Percentiles rank a stretch among this genome's conserved stretches.
These are phyloP conservation scores for Papilionanthe hybrid DNA, from an alignment of 116 monocot genomes.

Conservation along the genomic window DNA sequence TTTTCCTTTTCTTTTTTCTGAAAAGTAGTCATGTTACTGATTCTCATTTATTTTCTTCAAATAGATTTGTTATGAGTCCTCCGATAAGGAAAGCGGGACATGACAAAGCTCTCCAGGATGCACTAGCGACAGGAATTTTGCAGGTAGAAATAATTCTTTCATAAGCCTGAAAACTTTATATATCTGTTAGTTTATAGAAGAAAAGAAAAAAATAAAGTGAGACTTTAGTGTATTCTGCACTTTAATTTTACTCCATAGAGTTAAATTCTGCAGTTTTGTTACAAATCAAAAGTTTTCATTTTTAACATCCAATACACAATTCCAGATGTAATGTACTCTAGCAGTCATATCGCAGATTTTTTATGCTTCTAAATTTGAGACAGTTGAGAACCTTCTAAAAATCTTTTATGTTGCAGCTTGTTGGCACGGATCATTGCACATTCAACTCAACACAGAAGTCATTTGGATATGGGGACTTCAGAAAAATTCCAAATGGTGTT, in stretches of 20 bases:
- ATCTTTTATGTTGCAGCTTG: slow-evolving; percentile 53
- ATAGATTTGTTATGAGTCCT: slow-evolving; percentile 98
- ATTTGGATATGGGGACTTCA: slow-evolving; percentile 78
- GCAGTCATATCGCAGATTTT: neutral
- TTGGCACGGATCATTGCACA: slow-evolving; percentile 95
- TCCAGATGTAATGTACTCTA: too few relatives aligned
- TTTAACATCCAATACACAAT: too few relatives aligned
- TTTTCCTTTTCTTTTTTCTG: neutral
- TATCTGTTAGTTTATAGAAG: too few relatives aligned
- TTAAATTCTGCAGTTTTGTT: too few relatives aligned
- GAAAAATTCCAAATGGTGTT: slow-evolving; percentile 97
- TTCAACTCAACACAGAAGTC: slow-evolving; percentile 96
- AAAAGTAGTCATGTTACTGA: neutral
- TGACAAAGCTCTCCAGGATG: slow-evolving; percentile 82
- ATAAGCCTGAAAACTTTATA: neutral
- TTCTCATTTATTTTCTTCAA: slow-evolving; percentile 5
- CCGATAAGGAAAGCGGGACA: slow-evolving; percentile 86
- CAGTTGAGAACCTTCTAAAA: neutral
- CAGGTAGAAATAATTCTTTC: slow-evolving; percentile 44
- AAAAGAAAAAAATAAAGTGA: too few relatives aligned
- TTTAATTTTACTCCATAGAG: too few relatives aligned
- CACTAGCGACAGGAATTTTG: slow-evolving; percentile 81
- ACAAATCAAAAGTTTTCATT: too few relatives aligned
- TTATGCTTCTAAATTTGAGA: neutral
- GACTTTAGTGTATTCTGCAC: too few relatives aligned